Percentiles rank a stretch among this genome's conserved stretches.
Evolutionary conservation across 1,284 basidiomycete species (phyloP).

Genomic region (Trichosporon asahii): DNA sequence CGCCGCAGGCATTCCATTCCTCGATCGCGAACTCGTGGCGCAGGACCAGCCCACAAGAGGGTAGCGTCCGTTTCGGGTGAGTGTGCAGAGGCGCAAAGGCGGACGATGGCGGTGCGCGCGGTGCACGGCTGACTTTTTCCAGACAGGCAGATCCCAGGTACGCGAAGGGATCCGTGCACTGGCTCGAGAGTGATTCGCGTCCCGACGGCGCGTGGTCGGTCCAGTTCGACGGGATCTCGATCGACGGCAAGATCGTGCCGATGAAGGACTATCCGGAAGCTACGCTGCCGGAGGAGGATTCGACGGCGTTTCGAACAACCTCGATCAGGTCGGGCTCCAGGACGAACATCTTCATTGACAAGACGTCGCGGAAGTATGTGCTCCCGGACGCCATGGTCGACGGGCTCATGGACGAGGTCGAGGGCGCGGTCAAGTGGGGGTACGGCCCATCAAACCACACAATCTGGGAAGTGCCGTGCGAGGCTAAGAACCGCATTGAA

Average conservation of each 20-base stretch:
- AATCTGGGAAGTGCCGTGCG: conserved; percentile 3
- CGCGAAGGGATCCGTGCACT: neutral
- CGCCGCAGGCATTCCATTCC: neutral
- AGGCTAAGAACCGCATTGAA: neutral
- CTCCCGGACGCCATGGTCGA: conserved; percentile 8
- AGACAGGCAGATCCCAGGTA: neutral
- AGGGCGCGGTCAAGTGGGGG: neutral
- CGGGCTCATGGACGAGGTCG: conserved; percentile 1
- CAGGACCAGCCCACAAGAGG: neutral
- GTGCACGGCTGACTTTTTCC: neutral
- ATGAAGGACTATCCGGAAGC: conserved; percentile 5
- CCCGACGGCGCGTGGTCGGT: neutral
- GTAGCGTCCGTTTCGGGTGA: conserved; percentile 3
- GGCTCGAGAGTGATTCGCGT: neutral
- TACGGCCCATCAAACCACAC: neutral
- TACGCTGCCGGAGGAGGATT: neutral
- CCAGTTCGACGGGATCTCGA: neutral
- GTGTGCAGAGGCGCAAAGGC: neutral
- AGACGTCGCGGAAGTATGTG: neutral
- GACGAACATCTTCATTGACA: neutral
- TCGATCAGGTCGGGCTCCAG: neutral
- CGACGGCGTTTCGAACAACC: neutral
- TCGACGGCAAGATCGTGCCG: neutral
- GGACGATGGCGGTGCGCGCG: neutral
- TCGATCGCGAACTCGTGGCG: conserved; percentile 1